Percentiles rank a stretch among this genome's conserved stretches.
phyloP scores from a whole-genome alignment of 1,139 yeast species.

The Candida sp. region DNA sequence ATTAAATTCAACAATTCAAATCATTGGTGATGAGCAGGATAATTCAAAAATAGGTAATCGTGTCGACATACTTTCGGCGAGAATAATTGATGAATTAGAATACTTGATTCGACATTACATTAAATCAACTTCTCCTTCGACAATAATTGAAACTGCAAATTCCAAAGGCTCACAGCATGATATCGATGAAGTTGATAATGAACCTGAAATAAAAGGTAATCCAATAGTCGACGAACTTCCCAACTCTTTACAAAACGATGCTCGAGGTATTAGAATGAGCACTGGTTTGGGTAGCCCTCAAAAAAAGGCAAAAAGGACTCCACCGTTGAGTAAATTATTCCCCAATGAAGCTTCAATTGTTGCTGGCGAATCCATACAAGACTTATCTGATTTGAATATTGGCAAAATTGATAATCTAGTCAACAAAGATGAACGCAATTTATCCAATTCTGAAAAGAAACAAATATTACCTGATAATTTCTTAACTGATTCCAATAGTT shows the following conservation, averaged over 20 bases:
- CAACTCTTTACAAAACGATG: background rate
- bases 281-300: conserved; percentile 8
- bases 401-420: conserved; percentile 36
- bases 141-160: conserved; percentile 12
- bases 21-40: conserved; percentile 8
- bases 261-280: conserved; percentile 1
- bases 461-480: conserved; percentile 9
- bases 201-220: conserved; percentile 5
- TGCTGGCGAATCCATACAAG: conserved; percentile 29
- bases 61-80: conserved; percentile 73
- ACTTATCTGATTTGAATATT: conserved; percentile 38
- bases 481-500: conserved; percentile 19
- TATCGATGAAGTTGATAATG: conserved; percentile 13
- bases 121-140: conserved; percentile 16
- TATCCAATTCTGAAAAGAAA: conserved; percentile 4
- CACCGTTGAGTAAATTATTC: background rate
- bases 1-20: background rate
- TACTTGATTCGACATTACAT: conserved; percentile 36
- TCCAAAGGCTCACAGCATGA: conserved; percentile 3
- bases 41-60: conserved; percentile 35
- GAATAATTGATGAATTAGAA: conserved; percentile 74
- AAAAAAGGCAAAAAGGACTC: conserved; percentile 6
- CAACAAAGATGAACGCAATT: conserved; percentile 13
- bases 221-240: conserved; percentile 2
- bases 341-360: background rate